Evolutionary conservation across 306 rosid genomes (phyloP), one percentile per base, ranked within the genome.

Genomic region (Quercus wislizeni): DNA sequence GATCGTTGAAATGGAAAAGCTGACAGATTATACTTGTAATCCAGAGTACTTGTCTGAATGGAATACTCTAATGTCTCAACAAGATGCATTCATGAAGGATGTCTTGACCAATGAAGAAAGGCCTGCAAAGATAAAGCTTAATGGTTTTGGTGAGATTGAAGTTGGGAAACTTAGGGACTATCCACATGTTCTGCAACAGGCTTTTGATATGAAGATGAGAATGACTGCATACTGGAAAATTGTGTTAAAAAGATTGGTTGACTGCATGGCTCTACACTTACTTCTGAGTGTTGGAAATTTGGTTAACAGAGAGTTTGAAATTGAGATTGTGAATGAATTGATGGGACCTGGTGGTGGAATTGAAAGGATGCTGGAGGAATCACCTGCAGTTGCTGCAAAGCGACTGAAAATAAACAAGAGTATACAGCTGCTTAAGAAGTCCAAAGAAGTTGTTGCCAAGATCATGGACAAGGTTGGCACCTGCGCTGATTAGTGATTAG

Each of bases 211-310:
- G 76, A 85, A 85, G 52, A 84, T 86, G 67, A 80, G 92, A 5
- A 84, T 90, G 87, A 76, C 79, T 1, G 85, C 97, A 0, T 90
- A 91, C 31, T 91, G 97, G 92, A 88, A 64, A 76, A 80, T 88
- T 2, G 94, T 88, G 11, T 0, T 70, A 76, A 81, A 74, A 54
- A 78, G 91, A 69, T 49, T 88, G 4, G 87, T 83, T 51, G 94
- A 90, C 30, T 70, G 4, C 57, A 76, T 75, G 55, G 91, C 91
- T 0, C 31, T 85, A 38, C 91, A 83, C 58, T 2, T 92, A 33
- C 88, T 84, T 74, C 5, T 75, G 0, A 82, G 87, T 5, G 62
- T 88, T 2, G 58, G 78, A 4, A 61, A 59, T 6, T 58, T 92
- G 8, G 76, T 92, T 1, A 77, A 80, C 35, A 70, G 17, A 1